phyloP scores from a whole-genome alignment of 192 early-diverging fungal genomes.

The Podila minutissima region DNA sequence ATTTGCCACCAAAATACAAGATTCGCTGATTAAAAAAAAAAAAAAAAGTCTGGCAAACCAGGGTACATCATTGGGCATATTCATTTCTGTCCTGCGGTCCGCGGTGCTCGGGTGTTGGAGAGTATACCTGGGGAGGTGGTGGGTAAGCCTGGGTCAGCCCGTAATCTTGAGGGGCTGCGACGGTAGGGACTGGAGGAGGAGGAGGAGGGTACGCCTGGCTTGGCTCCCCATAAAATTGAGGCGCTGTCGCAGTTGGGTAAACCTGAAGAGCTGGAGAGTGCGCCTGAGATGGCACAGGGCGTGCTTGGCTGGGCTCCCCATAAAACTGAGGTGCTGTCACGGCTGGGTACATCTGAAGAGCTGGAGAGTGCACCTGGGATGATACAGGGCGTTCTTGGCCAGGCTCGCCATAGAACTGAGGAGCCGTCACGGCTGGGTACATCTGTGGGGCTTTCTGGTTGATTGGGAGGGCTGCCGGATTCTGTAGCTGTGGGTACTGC shows the following conservation, averaged over 20 bases:
- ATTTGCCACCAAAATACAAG: too few relatives aligned
- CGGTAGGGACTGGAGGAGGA: too few relatives aligned
- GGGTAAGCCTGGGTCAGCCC: background rate
- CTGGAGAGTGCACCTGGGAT: background rate
- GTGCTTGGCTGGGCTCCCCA: too few relatives aligned
- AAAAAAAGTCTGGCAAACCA: too few relatives aligned
- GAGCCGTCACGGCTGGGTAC: background rate
- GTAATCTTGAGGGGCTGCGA: background rate
- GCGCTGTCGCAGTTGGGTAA: background rate
- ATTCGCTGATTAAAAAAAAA: too few relatives aligned
- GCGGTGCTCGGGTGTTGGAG: background rate
- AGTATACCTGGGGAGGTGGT: background rate
- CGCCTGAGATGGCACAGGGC: too few relatives aligned
- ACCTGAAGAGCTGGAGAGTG: background rate
- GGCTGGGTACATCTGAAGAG: background rate
- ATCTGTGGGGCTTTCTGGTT: background rate
- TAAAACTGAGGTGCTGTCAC: too few relatives aligned
- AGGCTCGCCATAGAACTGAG: too few relatives aligned
- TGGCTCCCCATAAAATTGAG: too few relatives aligned
- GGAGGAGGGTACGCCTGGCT: too few relatives aligned
- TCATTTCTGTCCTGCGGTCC: background rate
- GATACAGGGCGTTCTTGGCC: too few relatives aligned
- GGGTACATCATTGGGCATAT: background rate
- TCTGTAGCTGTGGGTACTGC: background rate
- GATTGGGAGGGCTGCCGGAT: background rate